These are phyloP conservation scores for Magnolia sinica DNA, from an alignment of 164 flowering plant genomes.

Conservation along the genomic window DNA sequence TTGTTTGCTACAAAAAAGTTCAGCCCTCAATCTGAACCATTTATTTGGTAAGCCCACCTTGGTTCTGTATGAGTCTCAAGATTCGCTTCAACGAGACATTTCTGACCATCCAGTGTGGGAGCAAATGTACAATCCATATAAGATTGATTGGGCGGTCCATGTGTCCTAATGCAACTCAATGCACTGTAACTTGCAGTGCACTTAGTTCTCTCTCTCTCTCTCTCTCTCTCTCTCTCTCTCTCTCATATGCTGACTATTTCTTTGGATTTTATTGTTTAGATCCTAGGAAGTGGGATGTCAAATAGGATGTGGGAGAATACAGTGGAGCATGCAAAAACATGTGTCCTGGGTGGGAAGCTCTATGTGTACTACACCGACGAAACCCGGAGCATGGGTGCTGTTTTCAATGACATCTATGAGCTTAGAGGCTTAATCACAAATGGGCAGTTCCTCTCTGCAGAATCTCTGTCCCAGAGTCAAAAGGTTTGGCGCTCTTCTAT, in stretches of 20 bases:
- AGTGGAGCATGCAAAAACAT: slow-evolving; percentile 63
- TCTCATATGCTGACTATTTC: neutral
- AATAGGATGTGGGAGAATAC: slow-evolving; percentile 70
- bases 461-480: slow-evolving; percentile 41
- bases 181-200: neutral
- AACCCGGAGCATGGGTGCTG: slow-evolving; percentile 33
- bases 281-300: slow-evolving; percentile 64
- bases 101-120: no score
- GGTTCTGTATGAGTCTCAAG: no score
- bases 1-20: no score
- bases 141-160: no score
- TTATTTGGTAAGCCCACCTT: neutral
- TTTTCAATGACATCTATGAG: slow-evolving; percentile 56
- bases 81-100: no score
- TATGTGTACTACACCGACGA: slow-evolving; percentile 47
- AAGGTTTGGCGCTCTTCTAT: slow-evolving; percentile 34
- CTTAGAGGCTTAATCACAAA: slow-evolving; percentile 48
- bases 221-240: neutral
- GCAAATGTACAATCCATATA: no score
- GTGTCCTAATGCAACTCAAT: neutral
- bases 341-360: slow-evolving; percentile 50
- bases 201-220: no score
- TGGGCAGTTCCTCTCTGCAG: slow-evolving; percentile 46
- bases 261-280: slow-evolving; percentile 22
- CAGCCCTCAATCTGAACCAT: neutral